Evolutionary conservation across 2,329 filamentous ascomycete species (phyloP), one percentile per base, ranked within the genome.

Genomic region (Akanthomyces uredinophilus): DNA sequence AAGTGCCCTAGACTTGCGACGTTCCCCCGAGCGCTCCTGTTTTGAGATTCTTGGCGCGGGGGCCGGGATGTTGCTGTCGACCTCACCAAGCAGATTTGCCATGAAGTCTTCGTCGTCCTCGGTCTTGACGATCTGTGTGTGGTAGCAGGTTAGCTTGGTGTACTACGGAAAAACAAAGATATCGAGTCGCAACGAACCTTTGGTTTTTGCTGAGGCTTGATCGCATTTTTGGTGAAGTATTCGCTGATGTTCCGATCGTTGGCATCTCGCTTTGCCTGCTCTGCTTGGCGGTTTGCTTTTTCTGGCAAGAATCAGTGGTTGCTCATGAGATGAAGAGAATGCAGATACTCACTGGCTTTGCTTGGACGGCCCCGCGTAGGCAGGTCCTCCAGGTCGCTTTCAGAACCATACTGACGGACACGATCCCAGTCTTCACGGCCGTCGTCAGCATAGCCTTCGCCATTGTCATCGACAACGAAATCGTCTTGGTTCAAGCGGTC

Each of bases 391-490:
- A 69, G 69, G 47, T 96, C 91, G 65, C 87, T 93, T 64, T 95
- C 92, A 41, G 87, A 90, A 65, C 88, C 83, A 73, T 89, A 85
- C 65, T 83, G 81, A 64, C 81, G 81, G 66, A 88, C 83, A 68
- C 89, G 85, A 75, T 94, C 87, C 93, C 94, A 94, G 69, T 98
- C 95, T 77, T 96, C 93, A 61, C 95, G 88, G 64, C 95, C 95
- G 72, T 98, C 95, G 73, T 98, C 94, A 67, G 92, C 94, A 71
- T 99, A 99, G 43, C 95, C 94, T 73, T 94, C 92, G 71, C 94
- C 94, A 78, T 97, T 96, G 78, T 99, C 95, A 79, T 98, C 95
- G 64, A 99, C 93, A 58, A 99, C 94, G 71, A 99, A 99, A 77
- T 99, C 95, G 70, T 99, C 95, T 70, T 96, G 83, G 71, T 98